phyloP scores from a whole-genome alignment of 371 early-diverging fungal genomes.

The Ordospora colligata region DNA sequence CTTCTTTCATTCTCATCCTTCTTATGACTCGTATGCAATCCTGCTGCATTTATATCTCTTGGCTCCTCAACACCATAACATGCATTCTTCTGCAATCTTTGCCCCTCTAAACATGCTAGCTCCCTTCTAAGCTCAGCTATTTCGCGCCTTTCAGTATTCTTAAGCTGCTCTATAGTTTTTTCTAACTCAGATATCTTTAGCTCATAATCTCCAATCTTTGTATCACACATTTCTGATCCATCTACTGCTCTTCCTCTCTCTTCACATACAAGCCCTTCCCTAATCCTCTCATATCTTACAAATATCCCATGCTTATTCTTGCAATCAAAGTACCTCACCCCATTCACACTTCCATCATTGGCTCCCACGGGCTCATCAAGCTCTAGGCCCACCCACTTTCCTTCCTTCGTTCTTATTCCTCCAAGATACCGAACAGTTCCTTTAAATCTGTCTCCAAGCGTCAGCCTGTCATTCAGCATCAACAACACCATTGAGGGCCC shows the following conservation, averaged over 20 bases:
- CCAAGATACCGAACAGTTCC: constrained; percentile 52
- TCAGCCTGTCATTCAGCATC: constrained; percentile 23
- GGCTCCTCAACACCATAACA: no score
- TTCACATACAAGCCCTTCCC: neutral
- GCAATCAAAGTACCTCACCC: constrained; percentile 49
- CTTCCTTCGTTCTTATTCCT: constrained; percentile 36
- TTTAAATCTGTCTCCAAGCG: neutral
- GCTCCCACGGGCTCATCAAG: constrained; percentile 43
- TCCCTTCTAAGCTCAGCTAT: constrained; percentile 1
- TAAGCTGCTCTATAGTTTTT: neutral
- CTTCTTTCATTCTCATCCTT: neutral
- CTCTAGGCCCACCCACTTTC: constrained; percentile 52
- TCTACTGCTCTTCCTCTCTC: neutral
- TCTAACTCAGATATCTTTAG: neutral
- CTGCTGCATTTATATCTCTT: no score
- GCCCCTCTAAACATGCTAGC: no score
- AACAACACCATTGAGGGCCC: neutral
- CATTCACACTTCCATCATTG: constrained; percentile 46
- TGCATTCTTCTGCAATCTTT: no score
- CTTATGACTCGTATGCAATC: no score
- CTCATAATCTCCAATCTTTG: neutral
- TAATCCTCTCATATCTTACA: constrained; percentile 25
- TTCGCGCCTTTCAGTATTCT: neutral
- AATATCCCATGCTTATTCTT: constrained; percentile 45
- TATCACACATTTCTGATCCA: neutral